These are phyloP conservation scores for Pseudocercospora macadamiae DNA, from an alignment of 2,329 filamentous ascomycete genomes.

Conservation along the genomic window DNA sequence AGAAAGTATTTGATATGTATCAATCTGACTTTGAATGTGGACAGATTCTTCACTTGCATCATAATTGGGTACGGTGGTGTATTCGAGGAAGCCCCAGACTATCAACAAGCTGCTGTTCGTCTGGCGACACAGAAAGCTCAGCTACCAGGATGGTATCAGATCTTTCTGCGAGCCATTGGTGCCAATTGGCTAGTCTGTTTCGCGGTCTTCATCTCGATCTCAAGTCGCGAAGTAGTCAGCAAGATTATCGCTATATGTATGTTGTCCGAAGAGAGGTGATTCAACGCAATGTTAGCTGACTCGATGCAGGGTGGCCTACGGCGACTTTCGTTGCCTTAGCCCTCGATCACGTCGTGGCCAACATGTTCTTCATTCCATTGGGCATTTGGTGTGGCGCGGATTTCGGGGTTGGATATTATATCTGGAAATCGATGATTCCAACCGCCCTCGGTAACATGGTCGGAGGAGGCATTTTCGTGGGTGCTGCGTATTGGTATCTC, in stretches of 20 bases:
- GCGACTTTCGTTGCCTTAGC: constrained; percentile 54
- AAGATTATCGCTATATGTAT: constrained; percentile 57
- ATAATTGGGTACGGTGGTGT: constrained; percentile 36
- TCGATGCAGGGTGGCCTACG: constrained; percentile 51
- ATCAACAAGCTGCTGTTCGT: constrained; percentile 48
- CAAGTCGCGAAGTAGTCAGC: constrained; percentile 54
- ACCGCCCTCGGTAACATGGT: constrained; percentile 57
- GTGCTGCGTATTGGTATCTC: constrained; percentile 51
- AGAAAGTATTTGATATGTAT: neutral
- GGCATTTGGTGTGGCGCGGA: constrained; percentile 54
- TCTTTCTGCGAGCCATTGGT: constrained; percentile 59
- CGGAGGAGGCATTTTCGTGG: constrained; percentile 66
- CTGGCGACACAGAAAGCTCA: constrained; percentile 55
- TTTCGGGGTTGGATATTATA: constrained; percentile 55
- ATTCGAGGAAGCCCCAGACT: constrained; percentile 42
- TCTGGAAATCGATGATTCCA: constrained; percentile 62
- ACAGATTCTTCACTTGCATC: constrained; percentile 32
- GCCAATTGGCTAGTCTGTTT: constrained; percentile 61
- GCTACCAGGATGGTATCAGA: constrained; percentile 53
- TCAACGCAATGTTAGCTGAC: neutral
- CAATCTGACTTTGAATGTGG: constrained; percentile 4
- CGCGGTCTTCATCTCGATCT: constrained; percentile 53
- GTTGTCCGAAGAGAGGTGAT: neutral
- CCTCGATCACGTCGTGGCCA: constrained; percentile 60
- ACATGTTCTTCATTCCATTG: constrained; percentile 53